These are phyloP conservation scores for Pseudoperonospora humuli DNA, from an alignment of 352 stramenopile species.

Conservation along the genomic window DNA sequence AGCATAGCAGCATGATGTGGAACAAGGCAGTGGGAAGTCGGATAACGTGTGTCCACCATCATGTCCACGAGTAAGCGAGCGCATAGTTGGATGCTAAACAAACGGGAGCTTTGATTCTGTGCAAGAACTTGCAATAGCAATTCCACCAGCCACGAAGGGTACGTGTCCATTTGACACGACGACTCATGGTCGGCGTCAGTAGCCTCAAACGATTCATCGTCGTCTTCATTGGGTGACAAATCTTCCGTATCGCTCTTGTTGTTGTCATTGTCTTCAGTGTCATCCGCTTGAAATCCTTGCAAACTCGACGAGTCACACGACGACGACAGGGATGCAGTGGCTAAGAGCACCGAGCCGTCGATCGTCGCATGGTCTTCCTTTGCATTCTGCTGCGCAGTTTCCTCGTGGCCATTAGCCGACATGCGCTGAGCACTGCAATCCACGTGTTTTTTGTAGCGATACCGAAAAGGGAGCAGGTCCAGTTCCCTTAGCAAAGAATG, in stretches of 20 bases:
- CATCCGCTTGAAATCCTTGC: conserved; percentile 11
- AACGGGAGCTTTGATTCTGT: conserved; percentile 37
- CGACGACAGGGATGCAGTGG: conserved; percentile 19
- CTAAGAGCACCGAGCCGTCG: conserved; percentile 4
- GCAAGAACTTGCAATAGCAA: conserved; percentile 35
- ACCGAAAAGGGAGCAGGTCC: conserved; percentile 44
- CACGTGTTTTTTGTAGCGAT: conserved; percentile 22
- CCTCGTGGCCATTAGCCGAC: background rate
- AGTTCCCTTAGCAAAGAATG: conserved; percentile 57
- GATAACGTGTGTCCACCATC: conserved; percentile 27
- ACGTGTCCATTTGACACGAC: conserved; percentile 12
- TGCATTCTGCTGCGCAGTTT: conserved; percentile 1
- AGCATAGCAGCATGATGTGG: conserved; percentile 25
- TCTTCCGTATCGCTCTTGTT: background rate
- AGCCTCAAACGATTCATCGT: conserved; percentile 2
- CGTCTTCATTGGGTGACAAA: background rate
- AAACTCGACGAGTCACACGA: conserved; percentile 17
- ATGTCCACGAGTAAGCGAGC: conserved; percentile 50
- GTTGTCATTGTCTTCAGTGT: conserved; percentile 3
- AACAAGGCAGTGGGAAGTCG: conserved; percentile 13
- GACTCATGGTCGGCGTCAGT: conserved; percentile 1
- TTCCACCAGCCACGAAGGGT: conserved; percentile 51
- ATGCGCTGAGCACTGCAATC: background rate
- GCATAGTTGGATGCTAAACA: conserved; percentile 51
- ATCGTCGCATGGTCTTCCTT: conserved; percentile 1